phyloP scores from a whole-genome alignment of 2,329 filamentous ascomycete genomes.

The Monosporascus sp. region DNA sequence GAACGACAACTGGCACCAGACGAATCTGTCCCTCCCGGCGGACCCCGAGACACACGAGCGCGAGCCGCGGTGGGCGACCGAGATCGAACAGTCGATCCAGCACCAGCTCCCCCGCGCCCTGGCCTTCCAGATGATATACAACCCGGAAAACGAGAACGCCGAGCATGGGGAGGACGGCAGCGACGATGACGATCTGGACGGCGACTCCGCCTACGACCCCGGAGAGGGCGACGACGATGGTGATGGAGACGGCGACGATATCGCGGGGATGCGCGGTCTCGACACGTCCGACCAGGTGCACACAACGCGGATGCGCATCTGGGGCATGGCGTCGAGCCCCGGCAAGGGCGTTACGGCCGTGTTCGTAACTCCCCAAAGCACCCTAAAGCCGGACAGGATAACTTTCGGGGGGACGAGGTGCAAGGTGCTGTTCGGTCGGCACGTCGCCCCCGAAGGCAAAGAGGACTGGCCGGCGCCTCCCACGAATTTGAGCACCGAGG shows the following conservation, averaged over 20 bases:
- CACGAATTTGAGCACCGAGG: constrained; percentile 45
- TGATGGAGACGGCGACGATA: constrained; percentile 11
- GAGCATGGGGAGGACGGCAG: constrained; percentile 12
- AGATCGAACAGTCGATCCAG: constrained; percentile 38
- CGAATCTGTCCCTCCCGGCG: constrained; percentile 32
- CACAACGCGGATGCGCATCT: constrained; percentile 45
- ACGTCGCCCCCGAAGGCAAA: constrained; percentile 8
- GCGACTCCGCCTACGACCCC: constrained; percentile 22
- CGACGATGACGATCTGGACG: constrained; percentile 16
- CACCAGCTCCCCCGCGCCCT: constrained; percentile 40
- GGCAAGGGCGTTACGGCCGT: constrained; percentile 47
- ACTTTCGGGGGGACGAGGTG: constrained; percentile 31
- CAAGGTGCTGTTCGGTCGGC: constrained; percentile 30
- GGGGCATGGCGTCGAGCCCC: constrained; percentile 47
- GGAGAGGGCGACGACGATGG: constrained; percentile 11
- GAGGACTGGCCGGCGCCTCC: constrained; percentile 1
- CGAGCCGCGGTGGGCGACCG: constrained; percentile 41
- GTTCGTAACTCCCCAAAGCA: constrained; percentile 43
- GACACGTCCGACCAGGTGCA: constrained; percentile 37
- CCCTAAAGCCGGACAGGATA: constrained; percentile 40
- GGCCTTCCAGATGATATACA: constrained; percentile 30
- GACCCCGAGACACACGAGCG: constrained; percentile 6
- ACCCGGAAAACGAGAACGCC: constrained; percentile 25
- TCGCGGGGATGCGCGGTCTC: constrained; percentile 17
- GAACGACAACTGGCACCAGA: constrained; percentile 49